phyloP scores from a whole-genome alignment of 2,329 filamentous ascomycete species.

The Ceratocystis papillata region DNA sequence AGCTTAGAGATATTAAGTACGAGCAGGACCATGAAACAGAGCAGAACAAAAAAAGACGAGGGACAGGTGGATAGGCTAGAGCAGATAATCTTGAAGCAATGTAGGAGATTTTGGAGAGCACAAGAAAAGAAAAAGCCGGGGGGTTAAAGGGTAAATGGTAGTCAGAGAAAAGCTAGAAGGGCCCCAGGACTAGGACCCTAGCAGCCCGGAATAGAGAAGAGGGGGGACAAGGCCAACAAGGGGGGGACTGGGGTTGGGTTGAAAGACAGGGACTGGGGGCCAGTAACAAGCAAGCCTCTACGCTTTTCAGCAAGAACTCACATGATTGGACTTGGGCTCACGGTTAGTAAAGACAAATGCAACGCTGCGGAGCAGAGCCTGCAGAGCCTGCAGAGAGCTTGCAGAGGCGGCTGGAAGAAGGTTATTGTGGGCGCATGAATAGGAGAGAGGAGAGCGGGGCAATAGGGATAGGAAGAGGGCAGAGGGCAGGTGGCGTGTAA shows the following conservation, averaged over 20 bases:
- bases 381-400: background rate
- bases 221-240: background rate
- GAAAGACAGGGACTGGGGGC: background rate
- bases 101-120: conserved; percentile 6
- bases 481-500: background rate
- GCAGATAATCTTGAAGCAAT: conserved; percentile 10
- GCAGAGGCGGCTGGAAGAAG: background rate
- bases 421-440: background rate
- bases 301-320: background rate
- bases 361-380: background rate
- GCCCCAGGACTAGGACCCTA: background rate
- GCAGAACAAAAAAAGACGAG: background rate
- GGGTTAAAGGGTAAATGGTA: background rate
- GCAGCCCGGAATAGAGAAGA: background rate
- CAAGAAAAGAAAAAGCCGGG: conserved; percentile 7
- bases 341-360: background rate
- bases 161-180: background rate
- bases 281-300: background rate
- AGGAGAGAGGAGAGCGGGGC: background rate
- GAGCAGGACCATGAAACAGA: conserved; percentile 5
- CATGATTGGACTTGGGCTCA: background rate
- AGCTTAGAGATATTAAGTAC: conserved; percentile 1
- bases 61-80: background rate
- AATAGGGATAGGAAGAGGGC: background rate
- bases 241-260: background rate